Evolutionary conservation across 805 yeast species (phyloP).

Genomic region (Blastobotrys attinorum): DNA sequence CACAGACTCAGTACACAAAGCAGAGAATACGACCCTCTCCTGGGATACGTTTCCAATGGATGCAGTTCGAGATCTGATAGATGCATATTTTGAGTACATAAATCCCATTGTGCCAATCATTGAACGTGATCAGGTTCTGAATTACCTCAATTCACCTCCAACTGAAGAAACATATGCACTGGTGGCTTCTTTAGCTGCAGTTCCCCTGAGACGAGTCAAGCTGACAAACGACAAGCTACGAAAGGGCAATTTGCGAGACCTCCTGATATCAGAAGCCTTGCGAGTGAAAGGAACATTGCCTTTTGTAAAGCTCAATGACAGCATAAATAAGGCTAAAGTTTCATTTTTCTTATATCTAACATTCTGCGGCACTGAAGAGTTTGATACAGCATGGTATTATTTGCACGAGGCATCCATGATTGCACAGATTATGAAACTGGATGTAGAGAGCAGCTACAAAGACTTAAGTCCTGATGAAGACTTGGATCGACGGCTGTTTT

Average conservation of each 20-base stretch:
- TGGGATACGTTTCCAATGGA: conserved; percentile 4
- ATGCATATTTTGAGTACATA: conserved; percentile 7
- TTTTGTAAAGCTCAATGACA: background rate
- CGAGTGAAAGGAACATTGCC: conserved; percentile 2
- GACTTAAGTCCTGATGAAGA: conserved; percentile 1
- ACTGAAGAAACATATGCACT: conserved; percentile 6
- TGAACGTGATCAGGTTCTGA: background rate
- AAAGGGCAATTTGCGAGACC: conserved; percentile 1
- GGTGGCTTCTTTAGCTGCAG: conserved; percentile 4
- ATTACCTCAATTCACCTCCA: conserved; percentile 2
- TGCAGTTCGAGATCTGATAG: background rate
- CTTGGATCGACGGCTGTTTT: conserved; percentile 5
- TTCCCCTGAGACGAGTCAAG: conserved; percentile 4
- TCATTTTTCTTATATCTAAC: conserved; percentile 7
- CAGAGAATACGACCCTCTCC: too few species aligned
- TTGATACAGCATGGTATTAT: conserved; percentile 6
- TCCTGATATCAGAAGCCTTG: conserved; percentile 5
- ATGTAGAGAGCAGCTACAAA: conserved; percentile 3
- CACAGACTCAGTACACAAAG: background rate
- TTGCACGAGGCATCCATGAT: conserved; percentile 7
- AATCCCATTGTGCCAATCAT: conserved; percentile 9
- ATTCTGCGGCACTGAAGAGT: conserved; percentile 7
- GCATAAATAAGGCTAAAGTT: conserved; percentile 1
- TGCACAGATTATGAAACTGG: conserved; percentile 3
- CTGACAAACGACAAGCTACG: background rate